Evolutionary conservation across 129 eudicot species (phyloP).

Genomic region (Ambrosia artemisiifolia): DNA sequence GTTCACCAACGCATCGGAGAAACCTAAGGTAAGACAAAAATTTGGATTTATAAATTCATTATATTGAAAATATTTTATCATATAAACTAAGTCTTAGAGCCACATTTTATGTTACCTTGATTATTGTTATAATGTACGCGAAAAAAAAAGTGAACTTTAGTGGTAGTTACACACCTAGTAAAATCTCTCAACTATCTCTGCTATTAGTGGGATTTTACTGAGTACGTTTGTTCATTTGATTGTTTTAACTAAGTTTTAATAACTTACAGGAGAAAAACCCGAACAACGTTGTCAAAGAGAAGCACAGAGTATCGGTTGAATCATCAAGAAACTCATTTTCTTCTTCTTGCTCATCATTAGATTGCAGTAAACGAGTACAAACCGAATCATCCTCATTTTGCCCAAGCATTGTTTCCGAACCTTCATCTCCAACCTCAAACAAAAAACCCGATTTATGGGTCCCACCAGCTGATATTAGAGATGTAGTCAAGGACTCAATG

Average conservation of each 20-base stretch:
- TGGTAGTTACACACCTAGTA: no score
- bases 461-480: conserved; percentile 45
- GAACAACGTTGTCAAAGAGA: conserved; percentile 39
- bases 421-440: conserved; percentile 33
- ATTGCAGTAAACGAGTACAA: conserved; percentile 36
- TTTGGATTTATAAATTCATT: conserved; percentile 12
- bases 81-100: neutral
- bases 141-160: no score
- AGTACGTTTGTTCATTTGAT: no score
- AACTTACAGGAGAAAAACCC: conserved; percentile 45
- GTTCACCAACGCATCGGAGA: conserved; percentile 30
- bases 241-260: conserved; percentile 7
- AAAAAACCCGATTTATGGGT: conserved; percentile 23
- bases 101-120: no score
- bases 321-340: conserved; percentile 69
- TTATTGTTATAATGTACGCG: no score
- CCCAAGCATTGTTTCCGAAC: conserved; percentile 40
- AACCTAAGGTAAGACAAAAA: conserved; percentile 37
- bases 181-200: no score
- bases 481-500: conserved; percentile 67
- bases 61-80: neutral
- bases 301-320: conserved; percentile 55
- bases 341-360: conserved; percentile 60
- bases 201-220: no score
- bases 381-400: conserved; percentile 44